phyloP scores from a whole-genome alignment of 495 filamentous ascomycete species.

The Aspergillus heteromorphus region DNA sequence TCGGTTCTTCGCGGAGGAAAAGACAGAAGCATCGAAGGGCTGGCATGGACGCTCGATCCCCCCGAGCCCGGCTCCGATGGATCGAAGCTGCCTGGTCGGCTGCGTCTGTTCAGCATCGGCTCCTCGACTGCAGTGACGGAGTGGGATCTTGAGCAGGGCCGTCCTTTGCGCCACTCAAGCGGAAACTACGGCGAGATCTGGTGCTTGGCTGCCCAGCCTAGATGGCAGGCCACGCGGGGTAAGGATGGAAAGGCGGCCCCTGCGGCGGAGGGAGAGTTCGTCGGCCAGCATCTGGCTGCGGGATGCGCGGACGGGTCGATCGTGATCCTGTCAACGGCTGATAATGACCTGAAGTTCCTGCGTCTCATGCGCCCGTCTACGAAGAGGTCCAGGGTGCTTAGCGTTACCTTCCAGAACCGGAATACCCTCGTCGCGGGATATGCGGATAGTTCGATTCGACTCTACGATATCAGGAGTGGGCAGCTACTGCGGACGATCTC shows the following conservation, averaged over 20 bases:
- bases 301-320: slow-evolving; percentile 91
- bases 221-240: slow-evolving; percentile 35
- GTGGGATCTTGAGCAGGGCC: slow-evolving; percentile 80
- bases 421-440: slow-evolving; percentile 82
- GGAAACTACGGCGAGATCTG: slow-evolving; percentile 95
- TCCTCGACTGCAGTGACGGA: slow-evolving; percentile 89
- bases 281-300: slow-evolving; percentile 70
- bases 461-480: slow-evolving; percentile 81
- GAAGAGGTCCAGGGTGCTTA: slow-evolving; percentile 81
- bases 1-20: slow-evolving; percentile 76
- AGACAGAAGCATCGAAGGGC: slow-evolving; percentile 80
- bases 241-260: slow-evolving; percentile 29
- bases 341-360: slow-evolving; percentile 69
- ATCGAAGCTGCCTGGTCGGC: slow-evolving; percentile 59
- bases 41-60: slow-evolving; percentile 89
- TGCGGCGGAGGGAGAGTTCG: slow-evolving; percentile 39
- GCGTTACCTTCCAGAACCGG: slow-evolving; percentile 80
- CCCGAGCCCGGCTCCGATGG: slow-evolving; percentile 59
- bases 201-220: slow-evolving; percentile 88
- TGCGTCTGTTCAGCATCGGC: slow-evolving; percentile 93
- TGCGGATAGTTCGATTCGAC: slow-evolving; percentile 83
- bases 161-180: slow-evolving; percentile 72
- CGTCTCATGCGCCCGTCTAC: slow-evolving; percentile 65
- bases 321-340: slow-evolving; percentile 76
- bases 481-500: slow-evolving; percentile 73